A percentile compares a stretch with the other conserved stretches of the same genome.
phyloP scores from a whole-genome alignment of 2,329 filamentous ascomycete genomes.

The Didymella keratinophila region DNA sequence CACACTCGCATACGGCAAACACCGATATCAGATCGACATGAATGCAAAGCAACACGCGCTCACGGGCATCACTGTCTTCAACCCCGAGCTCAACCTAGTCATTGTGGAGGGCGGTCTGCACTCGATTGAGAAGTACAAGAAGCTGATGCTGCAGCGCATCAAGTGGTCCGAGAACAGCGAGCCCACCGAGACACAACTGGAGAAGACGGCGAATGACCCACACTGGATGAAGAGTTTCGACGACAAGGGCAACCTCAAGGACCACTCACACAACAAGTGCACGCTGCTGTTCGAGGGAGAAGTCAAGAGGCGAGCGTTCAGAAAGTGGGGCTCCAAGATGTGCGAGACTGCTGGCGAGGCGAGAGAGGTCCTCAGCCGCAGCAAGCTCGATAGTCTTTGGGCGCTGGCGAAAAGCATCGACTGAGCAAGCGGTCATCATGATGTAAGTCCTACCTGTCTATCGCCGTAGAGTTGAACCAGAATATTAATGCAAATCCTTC shows the following conservation, averaged over 20 bases:
- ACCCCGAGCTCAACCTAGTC: slow-evolving; percentile 87
- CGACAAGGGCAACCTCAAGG: slow-evolving; percentile 78
- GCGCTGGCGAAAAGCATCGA: slow-evolving; percentile 75
- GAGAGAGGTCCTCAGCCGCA: slow-evolving; percentile 76
- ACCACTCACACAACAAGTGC: slow-evolving; percentile 83
- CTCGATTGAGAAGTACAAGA: slow-evolving; percentile 84
- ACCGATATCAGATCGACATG: slow-evolving; percentile 89
- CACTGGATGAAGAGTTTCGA: slow-evolving; percentile 82
- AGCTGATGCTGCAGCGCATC: slow-evolving; percentile 91
- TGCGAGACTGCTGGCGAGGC: slow-evolving; percentile 93
- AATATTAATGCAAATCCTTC: background rate
- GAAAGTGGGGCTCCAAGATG: slow-evolving; percentile 85
- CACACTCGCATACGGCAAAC: slow-evolving; percentile 88
- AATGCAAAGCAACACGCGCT: slow-evolving; percentile 90
- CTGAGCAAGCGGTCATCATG: background rate
- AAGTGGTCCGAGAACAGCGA: slow-evolving; percentile 92
- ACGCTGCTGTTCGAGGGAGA: slow-evolving; percentile 90
- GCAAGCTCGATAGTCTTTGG: slow-evolving; percentile 97
- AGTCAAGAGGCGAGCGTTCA: slow-evolving; percentile 79
- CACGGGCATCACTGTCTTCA: slow-evolving; percentile 89
- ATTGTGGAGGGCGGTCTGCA: slow-evolving; percentile 91
- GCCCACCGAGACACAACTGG: slow-evolving; percentile 65
- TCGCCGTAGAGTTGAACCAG: background rate
- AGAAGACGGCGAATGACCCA: slow-evolving; percentile 68
- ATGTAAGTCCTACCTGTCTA: background rate